Conservation (phyloP, 2,329 filamentous ascomycete species). For the Ceratocystis lukuohia region DNA sequence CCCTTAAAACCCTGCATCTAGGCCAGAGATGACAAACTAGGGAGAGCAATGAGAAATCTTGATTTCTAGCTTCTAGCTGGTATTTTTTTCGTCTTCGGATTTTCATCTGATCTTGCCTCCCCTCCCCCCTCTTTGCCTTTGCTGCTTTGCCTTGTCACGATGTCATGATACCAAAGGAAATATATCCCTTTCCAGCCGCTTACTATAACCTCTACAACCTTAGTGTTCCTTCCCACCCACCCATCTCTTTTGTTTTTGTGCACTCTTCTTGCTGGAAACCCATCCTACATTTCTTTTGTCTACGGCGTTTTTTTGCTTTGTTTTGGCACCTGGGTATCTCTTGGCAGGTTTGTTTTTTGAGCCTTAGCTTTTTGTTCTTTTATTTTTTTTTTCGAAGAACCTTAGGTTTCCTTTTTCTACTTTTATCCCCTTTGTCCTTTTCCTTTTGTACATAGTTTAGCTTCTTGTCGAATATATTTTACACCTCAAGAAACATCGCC, state of each 20-base stretch:
- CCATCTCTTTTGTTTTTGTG: not conserved
- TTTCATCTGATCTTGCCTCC: not conserved
- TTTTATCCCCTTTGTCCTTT: not conserved
- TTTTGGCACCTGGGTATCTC: not conserved
- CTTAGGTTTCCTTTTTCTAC: not conserved
- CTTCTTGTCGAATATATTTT: not conserved
- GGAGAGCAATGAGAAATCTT: not conserved
- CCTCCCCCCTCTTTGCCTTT: not conserved
- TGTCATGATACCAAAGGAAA: slow-evolving; percentile 17
- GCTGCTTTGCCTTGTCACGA: slow-evolving; percentile 13
- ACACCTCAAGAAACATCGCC: not conserved
- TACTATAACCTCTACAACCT: not conserved
- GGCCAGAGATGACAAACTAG: not conserved
- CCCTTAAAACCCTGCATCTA: not conserved
- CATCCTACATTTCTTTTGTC: slow-evolving; percentile 1
- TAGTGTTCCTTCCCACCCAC: not conserved
- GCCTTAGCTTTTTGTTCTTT: not conserved
- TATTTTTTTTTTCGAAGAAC: slow-evolving; percentile 1
- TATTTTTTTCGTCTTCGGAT: not conserved
- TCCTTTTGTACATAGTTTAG: not conserved
- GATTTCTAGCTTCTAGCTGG: not conserved
- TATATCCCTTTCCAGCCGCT: not conserved
- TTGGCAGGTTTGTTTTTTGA: not conserved
- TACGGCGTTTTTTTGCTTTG: not conserved
- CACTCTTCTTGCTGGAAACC: not conserved